Percentiles rank a stretch among this genome's conserved stretches.
Conservation (phyloP, 2,329 filamentous ascomycete species). For the Neofusicoccum sp. region DNA sequence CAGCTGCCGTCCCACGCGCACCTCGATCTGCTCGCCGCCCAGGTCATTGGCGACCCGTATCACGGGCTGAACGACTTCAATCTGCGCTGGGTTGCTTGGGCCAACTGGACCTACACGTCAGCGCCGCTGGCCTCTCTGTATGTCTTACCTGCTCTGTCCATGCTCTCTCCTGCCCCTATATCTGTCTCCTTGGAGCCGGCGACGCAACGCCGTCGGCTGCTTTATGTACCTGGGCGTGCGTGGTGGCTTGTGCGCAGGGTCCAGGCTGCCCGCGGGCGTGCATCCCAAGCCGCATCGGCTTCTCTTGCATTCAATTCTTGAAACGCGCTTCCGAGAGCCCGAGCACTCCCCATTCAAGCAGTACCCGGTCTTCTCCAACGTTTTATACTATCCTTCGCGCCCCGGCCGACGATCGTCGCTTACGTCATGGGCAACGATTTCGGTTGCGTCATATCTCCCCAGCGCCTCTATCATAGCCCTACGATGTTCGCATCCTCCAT, state of each 20-base stretch:
- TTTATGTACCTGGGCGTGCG: background rate
- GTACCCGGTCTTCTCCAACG: background rate
- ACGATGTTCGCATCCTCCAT: background rate
- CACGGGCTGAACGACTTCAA: constrained; percentile 60
- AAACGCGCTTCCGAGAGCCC: constrained; percentile 20
- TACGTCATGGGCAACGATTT: constrained; percentile 5
- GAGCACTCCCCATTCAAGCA: no score
- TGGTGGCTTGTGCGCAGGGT: background rate
- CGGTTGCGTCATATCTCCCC: constrained; percentile 7
- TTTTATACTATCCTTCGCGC: background rate
- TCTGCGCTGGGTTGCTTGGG: constrained; percentile 57
- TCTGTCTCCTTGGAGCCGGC: background rate
- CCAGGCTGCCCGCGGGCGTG: background rate
- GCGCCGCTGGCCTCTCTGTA: constrained; percentile 34
- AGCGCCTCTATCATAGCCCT: background rate
- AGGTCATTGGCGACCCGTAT: constrained; percentile 55
- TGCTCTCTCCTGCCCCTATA: background rate
- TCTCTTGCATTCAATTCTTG: constrained; percentile 33
- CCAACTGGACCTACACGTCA: constrained; percentile 63
- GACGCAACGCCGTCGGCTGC: background rate
- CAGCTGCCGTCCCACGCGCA: constrained; percentile 59
- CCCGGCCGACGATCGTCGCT: background rate
- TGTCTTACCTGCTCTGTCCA: background rate
- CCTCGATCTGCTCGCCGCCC: constrained; percentile 55
- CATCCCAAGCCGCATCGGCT: background rate